Conservation (phyloP, 1,284 basidiomycete genomes). For the Laetiporus sulphureus region DNA sequence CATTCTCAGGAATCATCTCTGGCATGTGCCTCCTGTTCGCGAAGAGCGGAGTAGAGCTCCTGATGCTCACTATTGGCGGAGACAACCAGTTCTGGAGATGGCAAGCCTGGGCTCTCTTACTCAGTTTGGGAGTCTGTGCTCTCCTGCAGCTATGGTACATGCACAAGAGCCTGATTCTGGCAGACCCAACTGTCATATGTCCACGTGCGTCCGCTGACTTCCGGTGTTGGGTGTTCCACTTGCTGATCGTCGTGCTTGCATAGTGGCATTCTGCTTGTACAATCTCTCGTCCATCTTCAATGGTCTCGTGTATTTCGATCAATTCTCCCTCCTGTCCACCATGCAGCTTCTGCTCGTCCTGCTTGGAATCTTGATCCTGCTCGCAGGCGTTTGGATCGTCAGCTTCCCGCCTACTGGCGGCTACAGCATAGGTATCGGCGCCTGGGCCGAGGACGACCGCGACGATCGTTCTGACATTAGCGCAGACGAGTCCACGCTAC, state of each 20-base stretch:
- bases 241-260: not conserved
- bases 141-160: constrained; percentile 87
- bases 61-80: constrained; percentile 75
- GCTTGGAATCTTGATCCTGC: constrained; percentile 74
- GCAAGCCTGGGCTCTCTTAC: constrained; percentile 77
- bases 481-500: constrained; percentile 14
- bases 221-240: not conserved
- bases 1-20: constrained; percentile 86
- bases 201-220: constrained; percentile 52
- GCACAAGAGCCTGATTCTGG: constrained; percentile 82
- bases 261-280: constrained; percentile 96
- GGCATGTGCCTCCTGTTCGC: constrained; percentile 93
- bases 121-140: constrained; percentile 66
- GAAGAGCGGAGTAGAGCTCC: constrained; percentile 89
- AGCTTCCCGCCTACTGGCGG: constrained; percentile 56
- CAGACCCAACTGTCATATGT: constrained; percentile 86
- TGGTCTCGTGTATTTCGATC: constrained; percentile 88
- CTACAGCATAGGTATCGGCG: constrained; percentile 42
- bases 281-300: constrained; percentile 88
- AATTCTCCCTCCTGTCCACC: constrained; percentile 69
- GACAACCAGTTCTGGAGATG: constrained; percentile 86
- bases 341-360: constrained; percentile 71
- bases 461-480: constrained; percentile 5
- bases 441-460: constrained; percentile 44
- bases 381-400: constrained; percentile 89